Conservation (phyloP, 345 rosid genomes). For the Psidium guajava region DNA sequence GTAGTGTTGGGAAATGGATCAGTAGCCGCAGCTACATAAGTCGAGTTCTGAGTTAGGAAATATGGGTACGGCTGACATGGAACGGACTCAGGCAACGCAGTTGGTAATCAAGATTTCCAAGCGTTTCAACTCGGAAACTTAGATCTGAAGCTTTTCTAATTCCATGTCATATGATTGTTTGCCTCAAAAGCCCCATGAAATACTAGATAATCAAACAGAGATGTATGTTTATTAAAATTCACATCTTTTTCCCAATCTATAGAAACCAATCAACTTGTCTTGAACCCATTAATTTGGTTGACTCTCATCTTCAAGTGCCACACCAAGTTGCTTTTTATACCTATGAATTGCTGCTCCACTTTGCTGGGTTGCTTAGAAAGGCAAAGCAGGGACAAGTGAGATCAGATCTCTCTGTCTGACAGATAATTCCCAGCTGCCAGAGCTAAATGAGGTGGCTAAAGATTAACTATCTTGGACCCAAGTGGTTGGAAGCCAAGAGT, state of each 20-base stretch:
- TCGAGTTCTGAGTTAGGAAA: neutral
- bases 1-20: neutral
- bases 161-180: neutral
- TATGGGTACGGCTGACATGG: neutral
- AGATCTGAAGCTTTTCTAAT: neutral
- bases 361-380: neutral
- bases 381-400: neutral
- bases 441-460: neutral
- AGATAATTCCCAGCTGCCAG: conserved; percentile 3
- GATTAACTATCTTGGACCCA: neutral
- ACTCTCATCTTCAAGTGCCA: neutral
- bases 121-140: neutral
- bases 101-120: neutral
- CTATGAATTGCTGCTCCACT: neutral
- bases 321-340: neutral
- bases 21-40: neutral
- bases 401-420: conserved; percentile 4
- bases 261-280: neutral
- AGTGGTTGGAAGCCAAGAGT: neutral
- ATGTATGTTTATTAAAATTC: neutral
- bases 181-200: neutral
- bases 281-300: neutral
- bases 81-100: neutral
- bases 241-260: neutral
- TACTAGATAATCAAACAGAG: neutral